Evolutionary conservation across 2,329 filamentous ascomycete genomes (phyloP), one percentile per base, ranked within the genome.

Genomic region (Diaporthe citriasiana): DNA sequence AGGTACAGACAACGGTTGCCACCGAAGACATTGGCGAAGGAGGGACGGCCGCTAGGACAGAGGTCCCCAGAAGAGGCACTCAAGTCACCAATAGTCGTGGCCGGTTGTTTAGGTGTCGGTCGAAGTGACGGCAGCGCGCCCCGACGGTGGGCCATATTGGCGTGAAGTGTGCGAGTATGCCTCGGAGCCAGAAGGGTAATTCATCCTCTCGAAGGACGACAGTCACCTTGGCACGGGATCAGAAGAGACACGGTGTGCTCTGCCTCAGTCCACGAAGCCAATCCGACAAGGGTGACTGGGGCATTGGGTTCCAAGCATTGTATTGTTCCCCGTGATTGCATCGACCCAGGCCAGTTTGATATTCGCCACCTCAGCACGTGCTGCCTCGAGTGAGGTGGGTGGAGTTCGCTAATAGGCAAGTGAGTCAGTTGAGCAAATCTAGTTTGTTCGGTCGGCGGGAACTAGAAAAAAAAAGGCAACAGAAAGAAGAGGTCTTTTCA

Each of bases 1-100:
- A 60, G 69, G 69, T 71, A 71, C 69, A 60, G 22, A 25, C 22
- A 38, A 51, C 30, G 33, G 12, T 60, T 5, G 55, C 69, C 69
- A 33, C 17, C 17, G 3, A 15, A 30, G 45, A 53, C 47, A 68
- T 12, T 40, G 42, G 3, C 33, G 25, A 8, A 60, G 19, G 55
- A n/a, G 69, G 25, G 30, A n/a, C 22, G 30, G n/a, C 53, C 42
- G 51, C 22, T 42, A 25, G 69, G 17, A 53, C 40, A 9, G 6
- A 30, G 22, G 63, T 66, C 27, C 9, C 10, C 12, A 30, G 19
- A 10, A 57, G 17, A 22, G n/a, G 4, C 22, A 19, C 40, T 33
- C 17, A 35, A 10, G 42, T 40, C 42, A 40, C 42, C 30, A 17
- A 33, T 27, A 9, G 55, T 10, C 50, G 40, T 33, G 17, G 9